Base-by-base conservation (phyloP, 2,329 filamentous ascomycete species). In the Gremmenia infestans region DNA sequence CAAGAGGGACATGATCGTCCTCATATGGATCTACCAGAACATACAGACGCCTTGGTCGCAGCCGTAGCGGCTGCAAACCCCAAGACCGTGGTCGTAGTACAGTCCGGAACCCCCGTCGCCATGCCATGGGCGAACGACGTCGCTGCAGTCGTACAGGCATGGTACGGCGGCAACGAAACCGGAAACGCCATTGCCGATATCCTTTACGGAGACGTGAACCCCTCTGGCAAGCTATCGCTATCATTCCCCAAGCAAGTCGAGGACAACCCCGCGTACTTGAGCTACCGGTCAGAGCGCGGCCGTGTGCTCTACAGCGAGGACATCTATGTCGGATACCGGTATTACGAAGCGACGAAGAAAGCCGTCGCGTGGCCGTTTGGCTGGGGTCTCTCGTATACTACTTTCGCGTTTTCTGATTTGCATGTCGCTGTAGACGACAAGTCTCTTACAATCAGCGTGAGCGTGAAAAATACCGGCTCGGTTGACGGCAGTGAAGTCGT, bases 161-260 rank as follows among this genome's bases (percentile, higher is more conserved):
- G 88, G 88, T 93, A 91, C 67, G 87, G 88, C 58, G 89, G 89
- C n/a, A 89, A 92, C 66, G 89, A 93, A 73, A 86, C 86, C 5
- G 89, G 89, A 7, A 90, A 92, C 67, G 86, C 84, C 9, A 86
- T 94, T 59, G 88, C 87, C 0, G 89, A 93, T 62, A 79, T 92
- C 2, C 76, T 93, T 22, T 88, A 89, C 59, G 89, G 88, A 45
- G 81, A 86, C 58, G 78, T 81, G 48, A 91, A 88, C 67, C 89
- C 89, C 0, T 86, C 82, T 39, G 88, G 83, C 14, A 91, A 91
- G 69, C 76, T 91, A 1, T 85, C 87, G 0, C 76, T 91, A 15
- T 86, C 80, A 2, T 91, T 91, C 73, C 89, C 89, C 1, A 76
- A 76, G 48, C 76, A 76, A 9, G 69, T 86, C 2, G 79, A 86